Evolutionary conservation across 2,329 filamentous ascomycete genomes (phyloP).

Genomic region (Tolypocladium nubicola): DNA sequence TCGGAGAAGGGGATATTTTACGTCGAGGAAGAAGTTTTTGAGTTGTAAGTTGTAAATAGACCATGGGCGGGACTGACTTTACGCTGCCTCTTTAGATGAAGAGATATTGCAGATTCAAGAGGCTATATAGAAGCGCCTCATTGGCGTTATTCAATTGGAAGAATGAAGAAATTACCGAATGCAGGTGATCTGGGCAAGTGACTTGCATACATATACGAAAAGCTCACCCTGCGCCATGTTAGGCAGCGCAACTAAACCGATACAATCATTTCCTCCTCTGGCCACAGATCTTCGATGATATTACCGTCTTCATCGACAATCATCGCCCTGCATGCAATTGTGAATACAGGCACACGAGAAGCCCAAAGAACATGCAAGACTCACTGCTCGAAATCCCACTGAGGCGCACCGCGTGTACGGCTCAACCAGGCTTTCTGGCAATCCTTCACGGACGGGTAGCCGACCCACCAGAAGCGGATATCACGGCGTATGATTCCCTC

Average conservation of each 20-base stretch:
- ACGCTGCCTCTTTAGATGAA: too few relatives aligned
- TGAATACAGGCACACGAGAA: neutral
- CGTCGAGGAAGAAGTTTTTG: neutral
- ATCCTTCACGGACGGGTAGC: neutral
- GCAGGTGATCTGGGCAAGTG: too few relatives aligned
- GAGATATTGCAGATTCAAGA: too few relatives aligned
- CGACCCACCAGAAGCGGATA: neutral
- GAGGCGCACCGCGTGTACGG: neutral
- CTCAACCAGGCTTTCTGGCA: neutral
- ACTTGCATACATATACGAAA: too few relatives aligned
- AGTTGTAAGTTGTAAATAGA: neutral
- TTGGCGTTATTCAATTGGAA: too few relatives aligned
- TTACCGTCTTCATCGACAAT: neutral
- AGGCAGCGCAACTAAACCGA: too few relatives aligned
- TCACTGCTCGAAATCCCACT: neutral
- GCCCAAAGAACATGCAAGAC: neutral
- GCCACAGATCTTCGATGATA: neutral
- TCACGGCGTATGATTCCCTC: neutral
- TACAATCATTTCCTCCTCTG: neutral
- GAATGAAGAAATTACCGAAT: too few relatives aligned
- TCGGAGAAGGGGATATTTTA: neutral
- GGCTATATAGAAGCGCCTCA: too few relatives aligned
- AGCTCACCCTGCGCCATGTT: too few relatives aligned
- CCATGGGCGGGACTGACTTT: too few relatives aligned
- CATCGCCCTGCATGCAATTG: neutral